These are phyloP conservation scores for Sporothrix brunneoviolacea DNA, from an alignment of 2,329 filamentous ascomycete genomes.

Conservation along the genomic window DNA sequence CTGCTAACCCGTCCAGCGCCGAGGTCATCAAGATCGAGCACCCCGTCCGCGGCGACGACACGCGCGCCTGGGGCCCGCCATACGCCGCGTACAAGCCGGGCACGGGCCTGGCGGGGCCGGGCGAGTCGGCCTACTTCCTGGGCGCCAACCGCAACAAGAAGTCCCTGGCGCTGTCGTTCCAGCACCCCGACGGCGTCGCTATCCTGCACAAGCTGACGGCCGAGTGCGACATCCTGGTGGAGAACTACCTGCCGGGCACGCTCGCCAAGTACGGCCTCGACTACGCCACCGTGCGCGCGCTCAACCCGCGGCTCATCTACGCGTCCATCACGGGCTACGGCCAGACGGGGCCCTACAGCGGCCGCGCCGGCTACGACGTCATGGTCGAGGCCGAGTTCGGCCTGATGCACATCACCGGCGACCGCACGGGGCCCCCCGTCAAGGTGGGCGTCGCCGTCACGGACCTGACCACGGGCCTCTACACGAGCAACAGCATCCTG, in stretches of 20 bases:
- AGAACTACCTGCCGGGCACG: conserved; percentile 90
- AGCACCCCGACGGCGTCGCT: conserved; percentile 72
- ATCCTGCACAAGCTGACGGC: conserved; percentile 80
- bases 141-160: conserved; percentile 96
- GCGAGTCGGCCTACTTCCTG: conserved; percentile 92
- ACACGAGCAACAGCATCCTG: conserved; percentile 93
- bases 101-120: conserved; percentile 58
- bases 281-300: conserved; percentile 68
- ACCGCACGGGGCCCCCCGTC: conserved; percentile 79
- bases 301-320: conserved; percentile 86
- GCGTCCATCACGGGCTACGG: conserved; percentile 96
- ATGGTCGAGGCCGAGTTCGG: conserved; percentile 99
- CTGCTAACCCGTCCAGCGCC: conserved; percentile 48
- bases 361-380: conserved; percentile 90
- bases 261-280: conserved; percentile 89
- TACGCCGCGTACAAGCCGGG: conserved; percentile 71
- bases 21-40: conserved; percentile 98
- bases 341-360: conserved; percentile 84
- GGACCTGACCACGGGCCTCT: conserved; percentile 88
- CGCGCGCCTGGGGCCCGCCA: conserved; percentile 90
- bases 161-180: conserved; percentile 85
- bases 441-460: conserved; percentile 98
- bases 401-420: conserved; percentile 95
- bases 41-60: conserved; percentile 85
- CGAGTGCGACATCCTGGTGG: conserved; percentile 86